phyloP scores from a whole-genome alignment of 2,329 filamentous ascomycete genomes.

The Claviceps capensis region DNA sequence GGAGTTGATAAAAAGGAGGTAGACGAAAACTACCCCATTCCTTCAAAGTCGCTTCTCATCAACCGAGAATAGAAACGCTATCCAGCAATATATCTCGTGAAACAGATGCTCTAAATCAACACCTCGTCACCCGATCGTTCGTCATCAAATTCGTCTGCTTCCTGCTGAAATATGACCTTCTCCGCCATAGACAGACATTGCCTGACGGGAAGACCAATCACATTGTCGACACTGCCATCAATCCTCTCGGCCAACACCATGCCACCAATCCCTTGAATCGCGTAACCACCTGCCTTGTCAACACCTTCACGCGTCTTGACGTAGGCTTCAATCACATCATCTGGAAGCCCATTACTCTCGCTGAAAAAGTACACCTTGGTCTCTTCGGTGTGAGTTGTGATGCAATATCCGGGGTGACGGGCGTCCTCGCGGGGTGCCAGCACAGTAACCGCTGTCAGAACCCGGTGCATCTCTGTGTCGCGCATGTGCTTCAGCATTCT shows the following conservation, averaged over 20 bases:
- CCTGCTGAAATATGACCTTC: constrained; percentile 67
- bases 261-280: constrained; percentile 76
- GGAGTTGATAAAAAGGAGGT: neutral
- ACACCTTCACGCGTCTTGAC: constrained; percentile 79
- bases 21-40: neutral
- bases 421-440: constrained; percentile 73
- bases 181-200: constrained; percentile 71
- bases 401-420: constrained; percentile 69
- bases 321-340: constrained; percentile 72
- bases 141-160: constrained; percentile 43
- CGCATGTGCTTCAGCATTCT: constrained; percentile 71
- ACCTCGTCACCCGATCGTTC: constrained; percentile 29
- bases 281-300: constrained; percentile 94
- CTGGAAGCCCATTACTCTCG: constrained; percentile 41
- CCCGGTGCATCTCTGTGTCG: constrained; percentile 64
- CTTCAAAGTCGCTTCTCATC: neutral
- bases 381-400: constrained; percentile 75
- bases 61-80: neutral
- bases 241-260: constrained; percentile 80
- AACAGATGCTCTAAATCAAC: neutral
- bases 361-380: constrained; percentile 79
- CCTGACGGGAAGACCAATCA: constrained; percentile 77
- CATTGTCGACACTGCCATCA: constrained; percentile 85
- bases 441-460: constrained; percentile 75
- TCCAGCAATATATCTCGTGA: neutral